A percentile compares a stretch with the other conserved stretches of the same genome.
These are phyloP conservation scores for Ascochyta clinopodiicola DNA, from an alignment of 2,329 filamentous ascomycete species.

Conservation along the genomic window DNA sequence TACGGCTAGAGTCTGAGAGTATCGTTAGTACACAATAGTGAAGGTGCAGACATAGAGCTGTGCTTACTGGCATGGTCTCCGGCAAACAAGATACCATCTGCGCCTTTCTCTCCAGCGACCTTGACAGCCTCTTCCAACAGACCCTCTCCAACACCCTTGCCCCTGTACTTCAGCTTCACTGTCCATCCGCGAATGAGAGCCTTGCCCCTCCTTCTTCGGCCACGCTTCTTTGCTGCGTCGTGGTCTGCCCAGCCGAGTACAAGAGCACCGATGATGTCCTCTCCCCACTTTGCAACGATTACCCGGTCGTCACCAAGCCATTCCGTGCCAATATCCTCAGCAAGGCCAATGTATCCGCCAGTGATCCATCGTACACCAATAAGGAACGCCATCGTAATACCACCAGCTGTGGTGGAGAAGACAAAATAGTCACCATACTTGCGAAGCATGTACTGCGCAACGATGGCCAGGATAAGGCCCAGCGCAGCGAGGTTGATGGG, in stretches of 20 bases:
- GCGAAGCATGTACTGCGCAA: constrained; percentile 51
- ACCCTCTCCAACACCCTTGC: constrained; percentile 73
- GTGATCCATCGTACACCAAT: constrained; percentile 67
- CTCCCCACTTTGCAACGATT: constrained; percentile 71
- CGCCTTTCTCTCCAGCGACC: constrained; percentile 71
- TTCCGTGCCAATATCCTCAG: constrained; percentile 66
- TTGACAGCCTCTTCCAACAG: constrained; percentile 76
- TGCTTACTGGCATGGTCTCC: constrained; percentile 76
- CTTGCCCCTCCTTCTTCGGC: constrained; percentile 63
- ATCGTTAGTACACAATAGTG: constrained; percentile 20
- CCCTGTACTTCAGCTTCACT: constrained; percentile 71
- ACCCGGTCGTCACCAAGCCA: constrained; percentile 63
- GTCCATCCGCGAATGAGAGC: constrained; percentile 85
- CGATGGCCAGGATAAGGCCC: constrained; percentile 48
- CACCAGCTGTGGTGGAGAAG: constrained; percentile 64
- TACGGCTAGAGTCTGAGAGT: constrained; percentile 40
- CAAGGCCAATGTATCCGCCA: constrained; percentile 66
- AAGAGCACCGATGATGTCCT: constrained; percentile 73
- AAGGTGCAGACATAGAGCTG: not conserved
- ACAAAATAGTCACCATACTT: constrained; percentile 60
- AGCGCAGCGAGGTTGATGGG: constrained; percentile 48
- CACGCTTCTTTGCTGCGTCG: constrained; percentile 53
- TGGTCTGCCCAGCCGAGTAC: constrained; percentile 69
- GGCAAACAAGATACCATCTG: constrained; percentile 75
- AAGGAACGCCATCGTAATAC: constrained; percentile 69